phyloP scores from a whole-genome alignment of 1,139 yeast species.

The Yamadazyma conglobata region DNA sequence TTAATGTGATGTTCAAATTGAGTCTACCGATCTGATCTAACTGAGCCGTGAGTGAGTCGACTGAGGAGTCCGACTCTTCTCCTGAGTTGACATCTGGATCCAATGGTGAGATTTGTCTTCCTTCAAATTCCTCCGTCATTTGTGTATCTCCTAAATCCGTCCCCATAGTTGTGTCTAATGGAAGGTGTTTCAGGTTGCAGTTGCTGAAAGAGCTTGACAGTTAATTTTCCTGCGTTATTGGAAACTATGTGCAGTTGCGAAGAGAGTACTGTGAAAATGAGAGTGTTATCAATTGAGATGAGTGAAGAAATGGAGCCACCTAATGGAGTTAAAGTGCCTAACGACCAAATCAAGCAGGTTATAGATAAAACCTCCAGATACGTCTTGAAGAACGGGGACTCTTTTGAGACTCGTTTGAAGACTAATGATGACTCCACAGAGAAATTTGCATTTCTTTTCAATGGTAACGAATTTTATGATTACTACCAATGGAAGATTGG shows the following conservation, averaged over 20 bases:
- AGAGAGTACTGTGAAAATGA: too few species aligned
- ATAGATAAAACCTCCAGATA: constrained; percentile 74
- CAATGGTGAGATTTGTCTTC: too few species aligned
- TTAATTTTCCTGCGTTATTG: too few species aligned
- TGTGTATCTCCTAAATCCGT: too few species aligned
- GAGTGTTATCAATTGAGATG: constrained; percentile 2
- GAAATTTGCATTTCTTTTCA: constrained; percentile 62
- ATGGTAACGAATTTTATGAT: constrained; percentile 50
- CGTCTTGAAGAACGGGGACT: constrained; percentile 63
- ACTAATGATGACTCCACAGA: constrained; percentile 40
- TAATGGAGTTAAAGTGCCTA: constrained; percentile 50
- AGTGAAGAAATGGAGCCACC: constrained; percentile 20
- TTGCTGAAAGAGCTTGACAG: too few species aligned
- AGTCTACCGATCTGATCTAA: constrained; percentile 16
- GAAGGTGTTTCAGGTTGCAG: too few species aligned
- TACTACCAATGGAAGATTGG: constrained; percentile 50
- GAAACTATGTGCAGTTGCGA: too few species aligned
- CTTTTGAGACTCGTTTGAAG: constrained; percentile 60
- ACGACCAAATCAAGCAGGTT: constrained; percentile 50
- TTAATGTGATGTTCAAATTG: constrained; percentile 5
- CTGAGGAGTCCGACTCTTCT: constrained; percentile 11
- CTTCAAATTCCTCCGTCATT: too few species aligned
- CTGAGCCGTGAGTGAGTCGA: constrained; percentile 14
- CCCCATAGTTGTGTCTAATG: too few species aligned
- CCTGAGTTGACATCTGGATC: too few species aligned